These are phyloP conservation scores for Lycium barbarum DNA, from an alignment of 257 asterid genomes.

Conservation along the genomic window DNA sequence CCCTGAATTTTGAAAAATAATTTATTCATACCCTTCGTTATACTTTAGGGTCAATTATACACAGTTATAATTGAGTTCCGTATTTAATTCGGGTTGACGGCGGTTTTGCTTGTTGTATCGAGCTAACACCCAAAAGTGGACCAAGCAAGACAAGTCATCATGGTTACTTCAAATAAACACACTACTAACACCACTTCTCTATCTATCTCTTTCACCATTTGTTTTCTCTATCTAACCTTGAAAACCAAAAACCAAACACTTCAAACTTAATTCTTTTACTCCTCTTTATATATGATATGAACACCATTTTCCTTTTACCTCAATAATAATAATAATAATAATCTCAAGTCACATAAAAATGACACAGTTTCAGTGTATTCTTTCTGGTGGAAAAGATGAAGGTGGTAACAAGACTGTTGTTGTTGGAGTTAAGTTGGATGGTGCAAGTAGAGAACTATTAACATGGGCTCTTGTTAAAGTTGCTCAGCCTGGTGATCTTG, in stretches of 20 bases:
- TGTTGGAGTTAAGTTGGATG: slow-evolving; percentile 87
- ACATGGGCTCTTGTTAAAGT: slow-evolving; percentile 98
- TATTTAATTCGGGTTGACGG: background rate
- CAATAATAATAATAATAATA: background rate
- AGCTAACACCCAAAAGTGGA: slow-evolving; percentile 17
- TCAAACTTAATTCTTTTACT: background rate
- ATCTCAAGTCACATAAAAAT: background rate
- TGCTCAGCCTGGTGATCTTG: slow-evolving; percentile 90
- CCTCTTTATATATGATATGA: background rate
- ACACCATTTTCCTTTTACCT: background rate
- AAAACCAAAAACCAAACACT: slow-evolving; percentile 8
- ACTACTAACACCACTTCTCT: background rate
- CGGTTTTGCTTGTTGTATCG: slow-evolving; percentile 18
- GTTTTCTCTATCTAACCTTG: background rate
- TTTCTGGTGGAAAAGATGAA: slow-evolving; percentile 29
- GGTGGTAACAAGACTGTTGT: slow-evolving; percentile 54
- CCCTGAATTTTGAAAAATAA: no score
- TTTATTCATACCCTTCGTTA: no score
- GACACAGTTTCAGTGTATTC: slow-evolving; percentile 27
- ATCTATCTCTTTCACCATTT: background rate
- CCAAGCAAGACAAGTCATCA: slow-evolving; percentile 10
- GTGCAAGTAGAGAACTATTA: slow-evolving; percentile 75
- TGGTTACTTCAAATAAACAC: slow-evolving; percentile 10
- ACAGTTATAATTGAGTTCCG: background rate
- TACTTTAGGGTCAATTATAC: no score